Evolutionary conservation across 2,329 filamentous ascomycete species (phyloP), one percentile per base, ranked within the genome.

Genomic region (Botrytis paeoniae): DNA sequence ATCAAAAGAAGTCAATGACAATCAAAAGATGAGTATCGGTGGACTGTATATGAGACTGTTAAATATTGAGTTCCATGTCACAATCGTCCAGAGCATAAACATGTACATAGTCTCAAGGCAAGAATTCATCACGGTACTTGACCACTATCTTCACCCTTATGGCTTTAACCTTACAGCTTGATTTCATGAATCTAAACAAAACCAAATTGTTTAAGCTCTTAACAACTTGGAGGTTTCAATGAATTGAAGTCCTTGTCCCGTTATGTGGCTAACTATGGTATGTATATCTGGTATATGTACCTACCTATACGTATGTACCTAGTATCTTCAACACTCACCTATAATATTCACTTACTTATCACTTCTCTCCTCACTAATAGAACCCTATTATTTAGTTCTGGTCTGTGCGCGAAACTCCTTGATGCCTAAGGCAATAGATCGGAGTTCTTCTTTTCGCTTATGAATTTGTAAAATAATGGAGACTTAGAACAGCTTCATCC

Each of bases 391-490:
- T 25, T 8, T 48, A 22, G 16, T 32, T 57, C 65, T 18, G n/a
- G n/a, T n/a, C 37, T 41, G 43, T 65, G 65, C 65, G 41, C 37
- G n/a, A 51, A 59, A 4, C n/a, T 57, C 20, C 1, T 43, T 10
- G 10, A 43, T 69, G 65, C 65, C 65, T 69, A 16, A 69, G 65
- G 65, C 65, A 18, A 12, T 0, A 0, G 7, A 7, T 29, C 16
- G 8, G 39, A 22, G 35, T 69, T 59, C 65, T 32, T 10, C 18
- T 41, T 16, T 69, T 68, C 65, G 65, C 65, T 68, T 68, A 68
- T 68, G 65, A 68, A 68, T 68, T 57, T 68, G n/a, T 41, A 68
- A 57, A 68, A 57, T 68, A 68, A 68, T 68, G 65, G 65, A 41
- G n/a, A 57, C 39, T 68, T 32, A 54, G 65, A 68, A 68, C 48